Evolutionary conservation across 768 basidiomycete genomes (phyloP), one percentile per base, ranked within the genome.

Genomic region (Agrocybe praecox): DNA sequence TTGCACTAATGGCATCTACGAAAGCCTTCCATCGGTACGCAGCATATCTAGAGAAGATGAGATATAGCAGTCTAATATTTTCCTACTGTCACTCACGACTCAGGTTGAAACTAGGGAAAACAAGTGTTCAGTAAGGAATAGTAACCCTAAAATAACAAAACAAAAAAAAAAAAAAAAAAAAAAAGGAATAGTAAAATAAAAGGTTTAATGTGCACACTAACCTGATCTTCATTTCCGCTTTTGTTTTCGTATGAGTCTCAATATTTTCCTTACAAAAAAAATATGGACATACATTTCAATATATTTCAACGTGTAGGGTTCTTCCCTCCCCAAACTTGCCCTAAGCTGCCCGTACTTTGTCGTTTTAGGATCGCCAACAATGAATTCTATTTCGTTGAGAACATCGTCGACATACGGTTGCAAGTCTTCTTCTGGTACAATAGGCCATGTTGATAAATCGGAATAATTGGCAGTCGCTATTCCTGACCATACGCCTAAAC

Each of bases 241-340:
- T 11, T 29, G 5, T n/a, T 29, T 4, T 29, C 4, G 26, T 9
- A 12, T 12, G 18, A 53, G 23, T n/a, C n/a, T 21, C n/a, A 14
- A 7, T n/a, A n/a, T n/a, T n/a, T n/a, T n/a, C n/a, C n/a, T n/a
- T n/a, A n/a, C n/a, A n/a, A n/a, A n/a, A n/a, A n/a, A n/a, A n/a
- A n/a, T n/a, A n/a, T n/a, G n/a, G 23, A 53, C 74, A 79, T 76
- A 65, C 84, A 83, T 70, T 65, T 83, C 80, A 6, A 84, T 74
- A 56, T 71, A 80, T 14, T 64, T 72, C 46, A 85, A 73, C 0
- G 63, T 60, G 65, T 83, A 86, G 0, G 85, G 83, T 40, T 80
- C 75, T 4, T 75, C 75, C 46, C 80, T 78, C n/a, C 85, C 84
- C 5, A 82, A 66, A 18, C 80, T 81, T 15, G 83, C 80, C 3